Evolutionary conservation across 495 filamentous ascomycete genomes (phyloP).

Genomic region (Neurospora sp.): DNA sequence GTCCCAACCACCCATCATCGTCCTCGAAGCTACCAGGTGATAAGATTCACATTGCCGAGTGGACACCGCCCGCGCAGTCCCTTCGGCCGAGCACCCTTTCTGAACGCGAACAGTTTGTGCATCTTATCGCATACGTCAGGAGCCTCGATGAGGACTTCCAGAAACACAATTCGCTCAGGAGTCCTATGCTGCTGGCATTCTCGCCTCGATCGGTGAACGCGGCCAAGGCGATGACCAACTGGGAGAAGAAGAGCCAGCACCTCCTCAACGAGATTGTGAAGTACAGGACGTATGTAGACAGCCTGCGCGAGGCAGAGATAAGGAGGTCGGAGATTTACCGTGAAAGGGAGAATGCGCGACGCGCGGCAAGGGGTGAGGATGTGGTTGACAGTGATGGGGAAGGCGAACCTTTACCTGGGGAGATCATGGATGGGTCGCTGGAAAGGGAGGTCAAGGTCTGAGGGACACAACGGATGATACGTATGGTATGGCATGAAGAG

Average conservation of each 20-base stretch:
- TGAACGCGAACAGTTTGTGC: slow-evolving; percentile 72
- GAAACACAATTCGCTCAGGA: slow-evolving; percentile 75
- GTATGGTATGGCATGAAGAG: background rate
- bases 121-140: slow-evolving; percentile 67
- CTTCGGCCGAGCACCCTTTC: slow-evolving; percentile 69
- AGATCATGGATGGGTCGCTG: background rate
- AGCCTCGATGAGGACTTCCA: slow-evolving; percentile 79
- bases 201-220: slow-evolving; percentile 77
- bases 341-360: slow-evolving; percentile 35
- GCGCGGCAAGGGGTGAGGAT: slow-evolving; percentile 28
- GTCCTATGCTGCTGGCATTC: slow-evolving; percentile 80
- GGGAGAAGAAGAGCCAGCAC: slow-evolving; percentile 91
- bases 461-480: background rate
- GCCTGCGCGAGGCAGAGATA: slow-evolving; percentile 40
- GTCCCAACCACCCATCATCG: background rate
- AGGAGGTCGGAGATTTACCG: slow-evolving; percentile 37
- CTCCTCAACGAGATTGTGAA: slow-evolving; percentile 93
- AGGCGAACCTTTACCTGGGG: background rate
- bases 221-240: slow-evolving; percentile 78
- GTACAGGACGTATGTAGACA: slow-evolving; percentile 89
- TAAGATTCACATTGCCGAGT: slow-evolving; percentile 75
- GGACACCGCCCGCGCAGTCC: slow-evolving; percentile 85
- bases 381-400: slow-evolving; percentile 4
- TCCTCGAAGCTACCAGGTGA: slow-evolving; percentile 66
- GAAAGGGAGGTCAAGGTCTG: background rate